Evolutionary conservation across 2,329 filamentous ascomycete species (phyloP).

Genomic region (Knufia petricola): DNA sequence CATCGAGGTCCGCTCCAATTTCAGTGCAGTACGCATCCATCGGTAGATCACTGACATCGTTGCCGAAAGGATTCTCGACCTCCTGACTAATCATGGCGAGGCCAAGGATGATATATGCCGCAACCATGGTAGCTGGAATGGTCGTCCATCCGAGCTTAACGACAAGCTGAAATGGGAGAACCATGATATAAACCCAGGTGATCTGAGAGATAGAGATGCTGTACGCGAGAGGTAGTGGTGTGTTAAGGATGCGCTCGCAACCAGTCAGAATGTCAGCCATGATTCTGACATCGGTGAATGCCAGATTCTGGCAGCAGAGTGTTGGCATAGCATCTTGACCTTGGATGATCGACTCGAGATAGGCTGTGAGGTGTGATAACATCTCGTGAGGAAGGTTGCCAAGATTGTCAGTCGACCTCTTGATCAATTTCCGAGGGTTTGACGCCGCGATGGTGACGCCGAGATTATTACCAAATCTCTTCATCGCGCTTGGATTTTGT

Average conservation of each 20-base stretch:
- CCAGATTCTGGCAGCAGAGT: constrained; percentile 28
- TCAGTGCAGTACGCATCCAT: constrained; percentile 69
- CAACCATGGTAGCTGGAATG: constrained; percentile 64
- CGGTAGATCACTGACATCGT: constrained; percentile 72
- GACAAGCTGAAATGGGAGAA: constrained; percentile 73
- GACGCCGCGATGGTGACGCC: constrained; percentile 66
- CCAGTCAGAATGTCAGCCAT: constrained; percentile 65
- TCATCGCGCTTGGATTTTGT: constrained; percentile 46
- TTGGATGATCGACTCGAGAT: constrained; percentile 51
- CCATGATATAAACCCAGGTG: constrained; percentile 71
- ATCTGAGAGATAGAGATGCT: constrained; percentile 78
- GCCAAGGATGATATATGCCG: constrained; percentile 74
- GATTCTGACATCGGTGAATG: constrained; percentile 50
- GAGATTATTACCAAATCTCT: constrained; percentile 60
- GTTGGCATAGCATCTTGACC: constrained; percentile 30
- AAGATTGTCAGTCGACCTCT: constrained; percentile 60
- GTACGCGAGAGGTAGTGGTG: constrained; percentile 73
- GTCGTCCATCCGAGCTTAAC: constrained; percentile 57
- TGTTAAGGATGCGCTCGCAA: constrained; percentile 69
- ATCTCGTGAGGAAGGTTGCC: constrained; percentile 81
- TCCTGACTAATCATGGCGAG: constrained; percentile 67
- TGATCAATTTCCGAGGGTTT: constrained; percentile 69
- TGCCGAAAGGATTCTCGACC: constrained; percentile 77
- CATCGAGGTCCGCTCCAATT: constrained; percentile 63
- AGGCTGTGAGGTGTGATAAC: constrained; percentile 59